These are phyloP conservation scores for Vanrija sp. DNA, from an alignment of 1,284 basidiomycete genomes.

Conservation along the genomic window DNA sequence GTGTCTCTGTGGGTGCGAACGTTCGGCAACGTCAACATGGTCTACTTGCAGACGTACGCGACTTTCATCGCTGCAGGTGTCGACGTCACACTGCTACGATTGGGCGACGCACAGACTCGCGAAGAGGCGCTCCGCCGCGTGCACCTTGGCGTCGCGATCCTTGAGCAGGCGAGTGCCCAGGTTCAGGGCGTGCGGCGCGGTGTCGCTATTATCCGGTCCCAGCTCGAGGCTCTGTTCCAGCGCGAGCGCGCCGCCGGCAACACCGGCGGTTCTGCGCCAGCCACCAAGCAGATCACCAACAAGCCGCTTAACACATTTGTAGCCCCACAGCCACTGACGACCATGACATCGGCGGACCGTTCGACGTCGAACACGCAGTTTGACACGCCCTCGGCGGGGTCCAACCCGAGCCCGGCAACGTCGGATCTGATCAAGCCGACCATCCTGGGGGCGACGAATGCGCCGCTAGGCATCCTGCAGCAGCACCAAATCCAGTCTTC, in stretches of 20 bases:
- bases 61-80: constrained; percentile 23
- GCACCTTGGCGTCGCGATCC: constrained; percentile 17
- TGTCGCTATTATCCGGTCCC: constrained; percentile 17
- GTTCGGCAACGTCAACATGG: constrained; percentile 25
- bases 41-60: constrained; percentile 25
- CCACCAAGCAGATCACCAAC: too few species aligned
- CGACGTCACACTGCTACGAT: constrained; percentile 13
- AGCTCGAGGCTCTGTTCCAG: constrained; percentile 18
- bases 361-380: too few species aligned
- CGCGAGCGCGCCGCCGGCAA: not conserved
- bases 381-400: too few species aligned
- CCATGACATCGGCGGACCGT: too few species aligned
- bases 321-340: too few species aligned
- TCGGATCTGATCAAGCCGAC: not conserved
- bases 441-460: too few species aligned
- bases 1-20: constrained; percentile 22
- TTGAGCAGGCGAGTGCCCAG: constrained; percentile 21
- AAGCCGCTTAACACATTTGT: too few species aligned
- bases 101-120: constrained; percentile 7
- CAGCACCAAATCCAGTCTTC: not conserved
- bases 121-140: constrained; percentile 24
- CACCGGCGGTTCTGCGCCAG: not conserved
- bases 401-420: too few species aligned
- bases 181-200: constrained; percentile 21
- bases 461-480: too few species aligned